Evolutionary conservation across 164 flowering plant genomes (phyloP).

Genomic region (Aristolochia fimbriata): DNA sequence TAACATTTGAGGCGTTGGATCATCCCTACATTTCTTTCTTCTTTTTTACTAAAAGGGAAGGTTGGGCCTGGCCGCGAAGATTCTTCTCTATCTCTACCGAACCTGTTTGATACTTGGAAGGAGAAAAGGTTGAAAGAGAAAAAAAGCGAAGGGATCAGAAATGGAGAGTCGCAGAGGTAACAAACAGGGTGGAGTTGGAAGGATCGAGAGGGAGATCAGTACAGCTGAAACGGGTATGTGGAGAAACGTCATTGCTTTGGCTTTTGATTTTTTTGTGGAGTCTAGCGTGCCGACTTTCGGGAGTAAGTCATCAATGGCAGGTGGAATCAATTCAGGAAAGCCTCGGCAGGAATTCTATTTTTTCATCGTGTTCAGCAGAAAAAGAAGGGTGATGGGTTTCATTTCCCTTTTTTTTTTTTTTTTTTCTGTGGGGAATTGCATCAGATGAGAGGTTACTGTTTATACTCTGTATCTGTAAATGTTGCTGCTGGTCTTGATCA

Average conservation of each 20-base stretch:
- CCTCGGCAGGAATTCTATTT: too few species aligned
- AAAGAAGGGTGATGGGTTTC: neutral
- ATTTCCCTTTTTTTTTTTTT: neutral
- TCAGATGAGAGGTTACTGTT: too few species aligned
- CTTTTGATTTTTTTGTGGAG: neutral
- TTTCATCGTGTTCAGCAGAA: neutral
- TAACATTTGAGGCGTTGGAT: too few species aligned
- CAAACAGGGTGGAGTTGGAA: neutral
- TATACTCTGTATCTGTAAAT: too few species aligned
- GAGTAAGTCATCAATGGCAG: neutral
- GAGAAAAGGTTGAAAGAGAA: neutral
- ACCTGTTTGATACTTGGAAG: neutral
- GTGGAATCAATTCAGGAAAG: neutral
- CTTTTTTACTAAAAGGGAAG: neutral
- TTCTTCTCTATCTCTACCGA: neutral
- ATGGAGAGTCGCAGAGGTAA: neutral
- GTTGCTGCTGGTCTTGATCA: too few species aligned
- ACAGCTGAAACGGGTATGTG: neutral
- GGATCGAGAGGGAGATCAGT: neutral
- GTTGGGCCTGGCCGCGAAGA: neutral
- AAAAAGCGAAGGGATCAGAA: neutral
- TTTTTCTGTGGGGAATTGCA: too few species aligned
- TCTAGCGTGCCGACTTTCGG: neutral
- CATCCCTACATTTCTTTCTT: too few species aligned
- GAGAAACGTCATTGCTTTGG: slow-evolving; percentile 1